A percentile compares a stretch with the other conserved stretches of the same genome.
phyloP scores from a whole-genome alignment of 805 yeast species.

The Lipomyces kockii region DNA sequence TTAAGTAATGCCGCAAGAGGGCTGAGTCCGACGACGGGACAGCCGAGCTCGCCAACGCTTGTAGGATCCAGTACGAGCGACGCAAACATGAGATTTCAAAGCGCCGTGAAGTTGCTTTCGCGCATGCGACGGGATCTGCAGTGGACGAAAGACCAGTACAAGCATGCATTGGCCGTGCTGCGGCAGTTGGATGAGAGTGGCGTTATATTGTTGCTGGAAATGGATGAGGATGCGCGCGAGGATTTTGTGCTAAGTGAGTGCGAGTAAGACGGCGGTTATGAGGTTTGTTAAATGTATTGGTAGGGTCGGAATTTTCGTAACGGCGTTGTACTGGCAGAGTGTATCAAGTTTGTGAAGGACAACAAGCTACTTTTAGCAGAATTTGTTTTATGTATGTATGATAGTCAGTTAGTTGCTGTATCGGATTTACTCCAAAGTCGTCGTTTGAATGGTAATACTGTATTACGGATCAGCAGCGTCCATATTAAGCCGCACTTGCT shows the following conservation, averaged over 20 bases:
- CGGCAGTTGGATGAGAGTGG: constrained; percentile 23
- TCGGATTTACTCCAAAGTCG: no score
- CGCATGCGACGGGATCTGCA: constrained; percentile 22
- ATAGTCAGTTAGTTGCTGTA: neutral
- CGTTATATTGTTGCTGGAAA: constrained; percentile 28
- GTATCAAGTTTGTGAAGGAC: neutral
- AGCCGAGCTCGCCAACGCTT: neutral
- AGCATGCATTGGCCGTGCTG: constrained; percentile 18
- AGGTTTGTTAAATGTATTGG: neutral
- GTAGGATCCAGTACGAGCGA: neutral
- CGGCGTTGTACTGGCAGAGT: neutral
- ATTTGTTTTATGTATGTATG: neutral
- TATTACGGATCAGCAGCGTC: no score
- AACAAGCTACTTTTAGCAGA: neutral
- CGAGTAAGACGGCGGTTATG: neutral
- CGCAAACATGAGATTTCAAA: constrained; percentile 12
- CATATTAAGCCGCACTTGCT: no score
- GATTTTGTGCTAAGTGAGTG: constrained; percentile 21
- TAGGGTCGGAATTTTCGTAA: neutral
- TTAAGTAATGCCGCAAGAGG: neutral
- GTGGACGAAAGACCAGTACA: constrained; percentile 26
- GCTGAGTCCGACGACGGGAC: neutral
- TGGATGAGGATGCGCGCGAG: constrained; percentile 33
- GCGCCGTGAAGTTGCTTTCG: constrained; percentile 20
- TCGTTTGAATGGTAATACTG: no score